Evolutionary conservation across 2,329 filamentous ascomycete species (phyloP).

Genomic region (Aureobasidium sp.): DNA sequence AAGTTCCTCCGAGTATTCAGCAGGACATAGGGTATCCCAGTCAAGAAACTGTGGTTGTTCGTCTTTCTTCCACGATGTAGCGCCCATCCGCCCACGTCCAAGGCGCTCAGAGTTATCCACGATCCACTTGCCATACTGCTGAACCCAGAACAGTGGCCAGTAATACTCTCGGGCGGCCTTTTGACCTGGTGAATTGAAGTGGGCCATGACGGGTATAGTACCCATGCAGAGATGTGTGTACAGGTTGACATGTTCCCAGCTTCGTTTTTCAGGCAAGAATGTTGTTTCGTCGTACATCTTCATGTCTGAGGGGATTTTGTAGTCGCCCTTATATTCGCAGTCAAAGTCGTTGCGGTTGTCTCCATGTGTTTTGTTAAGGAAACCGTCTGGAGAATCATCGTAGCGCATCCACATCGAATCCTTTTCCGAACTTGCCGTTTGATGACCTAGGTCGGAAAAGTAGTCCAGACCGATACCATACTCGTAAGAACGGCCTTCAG

Average conservation of each 20-base stretch:
- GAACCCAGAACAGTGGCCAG: constrained; percentile 18
- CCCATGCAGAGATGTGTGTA: constrained; percentile 22
- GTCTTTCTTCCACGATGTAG: neutral
- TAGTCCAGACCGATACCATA: constrained; percentile 27
- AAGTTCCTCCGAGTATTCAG: constrained; percentile 14
- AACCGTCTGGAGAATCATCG: constrained; percentile 16
- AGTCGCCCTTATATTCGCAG: constrained; percentile 15
- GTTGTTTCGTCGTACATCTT: neutral
- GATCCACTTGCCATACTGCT: constrained; percentile 15
- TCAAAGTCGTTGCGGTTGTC: constrained; percentile 15
- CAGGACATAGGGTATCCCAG: constrained; percentile 13
- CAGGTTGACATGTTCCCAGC: constrained; percentile 18
- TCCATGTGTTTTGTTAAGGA: neutral
- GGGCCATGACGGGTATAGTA: constrained; percentile 23
- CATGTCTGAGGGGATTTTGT: constrained; percentile 15
- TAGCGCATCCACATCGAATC: constrained; percentile 22
- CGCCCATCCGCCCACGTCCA: neutral
- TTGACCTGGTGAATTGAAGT: constrained; percentile 20
- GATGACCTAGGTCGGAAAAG: constrained; percentile 20
- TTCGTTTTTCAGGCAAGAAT: neutral
- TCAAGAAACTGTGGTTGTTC: neutral
- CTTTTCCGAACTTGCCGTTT: constrained; percentile 22
- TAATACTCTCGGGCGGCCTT: constrained; percentile 14
- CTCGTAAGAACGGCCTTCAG: constrained; percentile 27
- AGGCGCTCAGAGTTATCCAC: constrained; percentile 11